Base-by-base conservation (phyloP, 1,139 yeast species). In the Lodderomyces theae region DNA sequence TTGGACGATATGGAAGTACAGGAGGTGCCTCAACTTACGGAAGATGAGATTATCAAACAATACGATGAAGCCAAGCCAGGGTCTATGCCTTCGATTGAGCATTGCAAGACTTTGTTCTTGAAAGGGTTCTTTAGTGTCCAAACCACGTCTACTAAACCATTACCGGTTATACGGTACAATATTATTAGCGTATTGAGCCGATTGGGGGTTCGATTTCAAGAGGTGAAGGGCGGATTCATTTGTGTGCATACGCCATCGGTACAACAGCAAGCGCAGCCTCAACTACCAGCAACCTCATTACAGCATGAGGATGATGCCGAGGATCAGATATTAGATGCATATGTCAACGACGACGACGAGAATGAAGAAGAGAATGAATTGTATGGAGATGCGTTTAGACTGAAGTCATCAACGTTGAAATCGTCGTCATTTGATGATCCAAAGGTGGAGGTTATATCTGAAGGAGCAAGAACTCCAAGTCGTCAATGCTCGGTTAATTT, bases 121-220 rank as follows among this genome's bases (percentile, higher is more conserved):
- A 89, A 90, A 61, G 97, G 97, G 1, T 89, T 92, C 56, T 92
- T 92, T 66, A 83, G 94, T 48, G 97, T 90, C 35, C 97, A 89
- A 63, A 86, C 96, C 1, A 92, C 98, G 0, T 88, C 97, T 2
- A 87, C 96, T 4, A 89, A 89, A 54, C 90, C 96, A 17, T 72
- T 92, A 43, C 92, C 95, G 8, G 87, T 86, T 47, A 90, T 92
- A 44, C 80, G 97, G 44, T 80, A 86, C 54, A 90, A 86, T 56
- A 82, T 92, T 37, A 86, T 92, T 25, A 77, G 81, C 24, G 94
- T 86, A 1, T 74, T 92, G 58, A 81, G 80, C 26, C 80, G 80
- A 49, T 69, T 88, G 55, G 90, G 89, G 17, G 94, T 92, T 35
- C 80, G 81, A 49, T 90, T 78, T 58, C 86, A 82, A 49, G 98